Percentiles rank a stretch among this genome's conserved stretches.
Conservation (phyloP, 106 monocot genomes). For the Dendrobium huoshanense region DNA sequence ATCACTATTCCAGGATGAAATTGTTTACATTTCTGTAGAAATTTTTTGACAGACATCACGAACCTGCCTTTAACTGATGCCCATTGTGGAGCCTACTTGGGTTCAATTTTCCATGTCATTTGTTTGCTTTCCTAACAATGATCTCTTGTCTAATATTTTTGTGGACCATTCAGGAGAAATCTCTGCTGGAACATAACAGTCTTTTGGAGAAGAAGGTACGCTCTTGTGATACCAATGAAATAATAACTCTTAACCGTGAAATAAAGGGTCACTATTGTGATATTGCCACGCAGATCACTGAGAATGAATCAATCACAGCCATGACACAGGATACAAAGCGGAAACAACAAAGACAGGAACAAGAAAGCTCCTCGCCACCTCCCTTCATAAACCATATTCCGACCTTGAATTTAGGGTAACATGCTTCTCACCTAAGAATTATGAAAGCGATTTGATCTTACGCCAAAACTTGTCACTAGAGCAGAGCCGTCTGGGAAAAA, state of each 20-base stretch:
- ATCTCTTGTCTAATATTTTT: neutral
- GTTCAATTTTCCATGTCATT: too few species aligned
- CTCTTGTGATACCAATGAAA: neutral
- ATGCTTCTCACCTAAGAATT: neutral
- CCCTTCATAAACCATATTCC: neutral
- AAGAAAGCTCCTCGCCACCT: neutral
- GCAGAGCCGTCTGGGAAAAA: too few species aligned
- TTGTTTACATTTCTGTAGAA: too few species aligned
- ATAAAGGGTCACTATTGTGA: neutral
- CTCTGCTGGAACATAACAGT: neutral
- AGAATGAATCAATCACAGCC: neutral
- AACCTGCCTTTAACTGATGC: too few species aligned
- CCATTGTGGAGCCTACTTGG: too few species aligned
- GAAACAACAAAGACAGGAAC: neutral
- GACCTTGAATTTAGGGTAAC: neutral
- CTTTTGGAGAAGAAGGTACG: neutral
- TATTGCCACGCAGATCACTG: neutral
- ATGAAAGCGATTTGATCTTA: neutral
- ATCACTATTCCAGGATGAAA: too few species aligned
- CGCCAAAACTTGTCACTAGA: neutral
- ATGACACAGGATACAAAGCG: neutral
- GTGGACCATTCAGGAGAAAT: neutral
- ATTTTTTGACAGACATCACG: too few species aligned
- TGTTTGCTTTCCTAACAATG: too few species aligned
- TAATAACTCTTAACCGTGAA: neutral